Evolutionary conservation across 164 flowering plant species (phyloP), one percentile per base, ranked within the genome.

Genomic region (Tetrastigma voinierianum): DNA sequence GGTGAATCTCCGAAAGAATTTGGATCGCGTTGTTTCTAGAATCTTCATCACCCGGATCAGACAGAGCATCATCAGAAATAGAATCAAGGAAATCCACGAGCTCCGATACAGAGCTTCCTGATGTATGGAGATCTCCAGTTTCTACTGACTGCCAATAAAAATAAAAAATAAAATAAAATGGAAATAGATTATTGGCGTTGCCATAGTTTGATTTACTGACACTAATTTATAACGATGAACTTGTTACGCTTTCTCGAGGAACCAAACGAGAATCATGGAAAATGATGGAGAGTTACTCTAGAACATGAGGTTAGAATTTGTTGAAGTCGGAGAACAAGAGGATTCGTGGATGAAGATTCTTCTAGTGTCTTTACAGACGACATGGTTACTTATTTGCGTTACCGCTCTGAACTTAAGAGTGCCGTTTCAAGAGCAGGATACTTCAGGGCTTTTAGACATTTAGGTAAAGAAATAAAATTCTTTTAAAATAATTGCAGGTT

Each of bases 21-120:
- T 74, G 64, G 24, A 72, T 40, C 1, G 86, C 86, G 61, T 60
- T 69, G 3, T 25, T 62, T 40, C 65, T 68, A 10, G 74, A 58
- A 20, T 48, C 80, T 3, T 70, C 71, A 57, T 74, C 63, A 9
- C 67, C 76, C 0, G 68, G 72, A 16, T 74, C 76, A 1, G 77
- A 67, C 1, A 64, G 24, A 32, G 73, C 73, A 1, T 77, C 53
- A 14, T 67, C 75, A 8, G 75, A 70, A 52, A 81, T 15, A 14
- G 86, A 81, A 43, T 72, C 74, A 44, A 89, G 82, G 68, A 77
- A 75, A n/a, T 70, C 68, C 64, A 76, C 80, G 15, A 90, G 72
- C 49, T 76, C 74, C 9, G 65, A 13, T 24, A 86, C 67, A 2
- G 74, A 64, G 23, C 55, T 67, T 17, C 72, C 69, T 2, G 82